Conservation (phyloP, 139 green algal genomes). For the Auxenochlorella pyrenoidosa region DNA sequence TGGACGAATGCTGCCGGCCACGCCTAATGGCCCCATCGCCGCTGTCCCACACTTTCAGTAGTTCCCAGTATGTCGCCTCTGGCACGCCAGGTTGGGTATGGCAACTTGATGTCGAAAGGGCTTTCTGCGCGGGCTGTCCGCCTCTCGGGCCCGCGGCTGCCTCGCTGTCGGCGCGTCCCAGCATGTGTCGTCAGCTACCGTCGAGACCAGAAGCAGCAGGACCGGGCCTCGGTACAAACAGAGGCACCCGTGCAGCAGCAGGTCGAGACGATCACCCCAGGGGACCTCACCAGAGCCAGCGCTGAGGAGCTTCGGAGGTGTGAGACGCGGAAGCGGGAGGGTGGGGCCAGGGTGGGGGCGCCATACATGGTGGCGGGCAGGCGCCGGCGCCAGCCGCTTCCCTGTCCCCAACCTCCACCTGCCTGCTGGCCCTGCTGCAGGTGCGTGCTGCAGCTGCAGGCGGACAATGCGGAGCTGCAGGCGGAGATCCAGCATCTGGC, state of each 20-base stretch:
- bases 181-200: not conserved
- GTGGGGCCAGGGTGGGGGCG: not conserved
- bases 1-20: too few relatives aligned
- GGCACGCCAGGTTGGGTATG: too few relatives aligned
- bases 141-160: too few relatives aligned
- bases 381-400: not conserved
- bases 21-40: too few relatives aligned
- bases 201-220: not conserved
- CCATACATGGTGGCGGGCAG: not conserved
- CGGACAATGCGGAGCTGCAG: conserved; percentile 27
- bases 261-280: not conserved
- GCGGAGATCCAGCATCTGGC: conserved; percentile 27
- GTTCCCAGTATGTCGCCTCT: too few relatives aligned
- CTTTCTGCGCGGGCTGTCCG: too few relatives aligned
- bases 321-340: not conserved
- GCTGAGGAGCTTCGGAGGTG: conserved; percentile 13
- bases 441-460: conserved; percentile 18
- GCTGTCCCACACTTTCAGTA: too few relatives aligned
- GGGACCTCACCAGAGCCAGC: not conserved
- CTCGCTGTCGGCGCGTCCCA: too few relatives aligned
- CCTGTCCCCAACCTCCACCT: not conserved
- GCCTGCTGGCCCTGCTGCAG: not conserved
- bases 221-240: not conserved
- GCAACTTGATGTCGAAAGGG: too few relatives aligned
- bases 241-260: not conserved